Evolutionary conservation across 371 early-diverging fungal species (phyloP).

Genomic region (Mucor ambiguus): DNA sequence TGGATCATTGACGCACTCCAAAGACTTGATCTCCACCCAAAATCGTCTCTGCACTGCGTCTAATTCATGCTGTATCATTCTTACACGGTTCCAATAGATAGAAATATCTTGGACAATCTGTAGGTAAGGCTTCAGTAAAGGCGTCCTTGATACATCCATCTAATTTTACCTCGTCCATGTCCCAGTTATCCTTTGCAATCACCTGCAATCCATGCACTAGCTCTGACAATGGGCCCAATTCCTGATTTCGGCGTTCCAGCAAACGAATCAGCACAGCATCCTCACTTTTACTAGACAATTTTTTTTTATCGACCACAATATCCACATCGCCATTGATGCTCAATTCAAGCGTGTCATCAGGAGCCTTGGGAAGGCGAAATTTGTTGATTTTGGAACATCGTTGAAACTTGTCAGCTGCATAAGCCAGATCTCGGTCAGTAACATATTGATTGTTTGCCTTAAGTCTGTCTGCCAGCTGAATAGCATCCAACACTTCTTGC

Average conservation of each 20-base stretch:
- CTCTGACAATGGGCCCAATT: conserved; percentile 9
- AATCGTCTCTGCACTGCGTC: neutral
- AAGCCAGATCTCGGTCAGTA: neutral
- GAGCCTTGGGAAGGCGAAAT: neutral
- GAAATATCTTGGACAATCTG: conserved; percentile 13
- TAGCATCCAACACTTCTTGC: neutral
- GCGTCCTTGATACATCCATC: neutral
- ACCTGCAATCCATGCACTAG: conserved; percentile 5
- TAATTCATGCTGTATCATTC: conserved; percentile 9
- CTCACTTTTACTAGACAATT: neutral
- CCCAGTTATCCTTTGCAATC: conserved; percentile 9
- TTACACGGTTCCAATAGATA: conserved; percentile 12
- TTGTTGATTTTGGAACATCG: neutral
- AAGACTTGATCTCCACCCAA: conserved; percentile 10
- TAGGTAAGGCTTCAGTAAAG: neutral
- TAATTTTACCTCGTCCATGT: conserved; percentile 4
- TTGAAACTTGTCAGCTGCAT: neutral
- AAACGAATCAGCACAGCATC: conserved; percentile 10
- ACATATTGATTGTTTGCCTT: neutral
- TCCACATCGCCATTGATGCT: conserved; percentile 5
- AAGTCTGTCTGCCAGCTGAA: neutral
- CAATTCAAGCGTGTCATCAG: neutral
- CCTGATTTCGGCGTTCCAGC: neutral
- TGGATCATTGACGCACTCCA: neutral
- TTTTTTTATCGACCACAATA: neutral